phyloP scores from a whole-genome alignment of 2,329 filamentous ascomycete species.

The Claviceps monticola region DNA sequence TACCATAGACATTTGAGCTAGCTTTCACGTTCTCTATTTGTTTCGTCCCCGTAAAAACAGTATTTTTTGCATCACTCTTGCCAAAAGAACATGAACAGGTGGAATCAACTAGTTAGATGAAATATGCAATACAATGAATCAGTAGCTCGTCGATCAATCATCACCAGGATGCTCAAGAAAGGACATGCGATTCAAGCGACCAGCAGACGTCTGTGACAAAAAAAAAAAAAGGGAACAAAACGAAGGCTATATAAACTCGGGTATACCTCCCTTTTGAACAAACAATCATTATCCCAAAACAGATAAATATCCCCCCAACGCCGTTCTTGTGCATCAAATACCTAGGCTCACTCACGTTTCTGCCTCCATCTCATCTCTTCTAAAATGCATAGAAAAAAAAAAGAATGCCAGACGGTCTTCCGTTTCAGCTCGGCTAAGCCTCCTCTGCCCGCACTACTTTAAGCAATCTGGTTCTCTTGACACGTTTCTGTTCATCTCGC shows the following conservation, averaged over 20 bases:
- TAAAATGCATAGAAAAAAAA: too few relatives aligned
- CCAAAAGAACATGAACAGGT: neutral
- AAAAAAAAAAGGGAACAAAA: neutral
- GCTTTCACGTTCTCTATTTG: too few relatives aligned
- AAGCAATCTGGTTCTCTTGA: constrained; percentile 27
- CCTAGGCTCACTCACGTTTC: neutral
- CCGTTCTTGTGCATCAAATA: neutral
- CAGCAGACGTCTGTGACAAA: neutral
- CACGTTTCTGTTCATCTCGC: constrained; percentile 31
- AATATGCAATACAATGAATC: neutral
- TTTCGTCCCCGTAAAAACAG: too few relatives aligned
- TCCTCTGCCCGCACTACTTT: constrained; percentile 21
- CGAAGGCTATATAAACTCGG: neutral
- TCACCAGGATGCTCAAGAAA: neutral
- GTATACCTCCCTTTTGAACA: neutral
- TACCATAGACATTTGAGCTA: too few relatives aligned
- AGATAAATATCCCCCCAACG: neutral
- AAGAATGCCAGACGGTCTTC: too few relatives aligned
- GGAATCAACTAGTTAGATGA: neutral
- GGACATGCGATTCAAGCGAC: neutral
- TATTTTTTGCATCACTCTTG: too few relatives aligned
- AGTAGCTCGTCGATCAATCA: neutral
- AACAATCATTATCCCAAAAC: neutral
- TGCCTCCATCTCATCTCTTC: too few relatives aligned
- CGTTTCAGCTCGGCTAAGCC: too few relatives aligned